Evolutionary conservation across 805 yeast genomes (phyloP), one percentile per base, ranked within the genome.

Genomic region (Wickerhamomyces queroliae): DNA sequence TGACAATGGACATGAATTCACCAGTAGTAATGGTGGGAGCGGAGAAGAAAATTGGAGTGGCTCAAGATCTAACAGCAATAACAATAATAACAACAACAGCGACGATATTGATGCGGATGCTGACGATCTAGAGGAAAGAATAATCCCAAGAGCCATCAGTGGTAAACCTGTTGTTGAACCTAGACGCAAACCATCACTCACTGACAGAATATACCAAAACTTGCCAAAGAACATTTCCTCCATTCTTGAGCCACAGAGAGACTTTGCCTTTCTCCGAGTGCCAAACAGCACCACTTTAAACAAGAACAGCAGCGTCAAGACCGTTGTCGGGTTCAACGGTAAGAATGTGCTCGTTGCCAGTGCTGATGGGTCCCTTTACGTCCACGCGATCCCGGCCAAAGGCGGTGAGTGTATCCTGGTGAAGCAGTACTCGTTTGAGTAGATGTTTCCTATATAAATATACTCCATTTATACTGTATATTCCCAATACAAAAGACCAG

Each of bases 401-500:
- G 87, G 86, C 1, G 87, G 87, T 2, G 83, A 78, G 47, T 79
- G 86, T 57, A 75, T 76, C 10, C 57, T 79, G 40, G 61, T 75
- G 45, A 70, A 72, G 40, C 83, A 77, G 47, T 70, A 70, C 45
- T 63, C 72, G 2, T 35, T 53, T 25, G 46, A 48, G 19, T 40
- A 31, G 23, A 20, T 12, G 30, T 27, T n/a, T n/a, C n/a, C n/a
- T n/a, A n/a, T n/a, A n/a, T n/a, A n/a, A n/a, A n/a, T n/a, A n/a
- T n/a, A n/a, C n/a, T n/a, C n/a, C n/a, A n/a, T n/a, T n/a, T n/a
- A n/a, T n/a, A n/a, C n/a, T n/a, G n/a, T n/a, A n/a, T n/a, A n/a
- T n/a, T n/a, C n/a, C n/a, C n/a, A n/a, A n/a, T n/a, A n/a, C n/a
- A n/a, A n/a, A n/a, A n/a, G n/a, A n/a, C n/a, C n/a, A n/a, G n/a